These are phyloP conservation scores for Phoma sp. DNA, from an alignment of 2,329 filamentous ascomycete genomes.

Conservation along the genomic window DNA sequence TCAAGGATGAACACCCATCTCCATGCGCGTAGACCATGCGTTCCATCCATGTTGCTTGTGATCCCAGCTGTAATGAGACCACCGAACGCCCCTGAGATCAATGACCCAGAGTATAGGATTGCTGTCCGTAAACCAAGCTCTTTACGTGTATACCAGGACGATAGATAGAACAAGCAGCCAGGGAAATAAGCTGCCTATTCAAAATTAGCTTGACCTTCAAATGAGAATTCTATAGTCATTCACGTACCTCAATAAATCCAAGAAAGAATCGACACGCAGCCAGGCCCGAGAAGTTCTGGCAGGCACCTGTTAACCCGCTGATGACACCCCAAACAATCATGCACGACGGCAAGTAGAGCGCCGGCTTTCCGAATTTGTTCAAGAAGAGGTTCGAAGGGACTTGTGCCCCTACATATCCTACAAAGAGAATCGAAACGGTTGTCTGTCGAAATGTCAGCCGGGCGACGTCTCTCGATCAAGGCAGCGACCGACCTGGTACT, in stretches of 20 bases:
- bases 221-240: too few relatives aligned
- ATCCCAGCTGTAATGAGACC: slow-evolving; percentile 66
- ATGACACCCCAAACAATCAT: slow-evolving; percentile 52
- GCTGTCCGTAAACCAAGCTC: slow-evolving; percentile 71
- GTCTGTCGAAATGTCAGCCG: slow-evolving; percentile 4
- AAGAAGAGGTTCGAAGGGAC: slow-evolving; percentile 56
- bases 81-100: slow-evolving; percentile 75
- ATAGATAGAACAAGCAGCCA: slow-evolving; percentile 67
- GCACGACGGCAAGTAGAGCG: slow-evolving; percentile 48
- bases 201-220: too few relatives aligned
- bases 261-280: slow-evolving; percentile 52
- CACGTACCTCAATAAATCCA: slow-evolving; percentile 44
- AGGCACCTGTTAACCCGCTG: slow-evolving; percentile 46
- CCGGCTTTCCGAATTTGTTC: slow-evolving; percentile 48
- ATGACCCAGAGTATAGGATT: slow-evolving; percentile 69
- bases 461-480: slow-evolving; percentile 35
- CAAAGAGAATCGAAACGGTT: slow-evolving; percentile 62
- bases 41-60: slow-evolving; percentile 66
- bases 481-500: neutral
- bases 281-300: slow-evolving; percentile 53
- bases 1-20: slow-evolving; percentile 74
- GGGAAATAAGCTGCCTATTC: slow-evolving; percentile 56
- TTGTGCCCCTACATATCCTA: slow-evolving; percentile 48
- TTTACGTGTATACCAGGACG: slow-evolving; percentile 71
- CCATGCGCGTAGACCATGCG: slow-evolving; percentile 65